Conservation (phyloP, 2,329 filamentous ascomycete species). For the Sodiomyces alkalinus region DNA sequence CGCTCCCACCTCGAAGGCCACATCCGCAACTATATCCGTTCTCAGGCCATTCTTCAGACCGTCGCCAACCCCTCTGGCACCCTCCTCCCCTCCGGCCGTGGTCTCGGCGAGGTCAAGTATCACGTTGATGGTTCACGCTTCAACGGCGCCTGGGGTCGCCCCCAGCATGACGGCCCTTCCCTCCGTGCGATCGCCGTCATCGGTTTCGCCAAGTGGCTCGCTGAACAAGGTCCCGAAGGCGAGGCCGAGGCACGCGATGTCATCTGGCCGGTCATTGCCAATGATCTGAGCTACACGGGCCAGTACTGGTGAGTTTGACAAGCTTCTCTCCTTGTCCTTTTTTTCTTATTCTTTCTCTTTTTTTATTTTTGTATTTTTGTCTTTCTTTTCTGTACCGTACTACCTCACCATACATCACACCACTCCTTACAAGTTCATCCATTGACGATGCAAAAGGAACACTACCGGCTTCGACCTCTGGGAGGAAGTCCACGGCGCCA, state of each 20-base stretch:
- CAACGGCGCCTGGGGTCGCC: constrained; percentile 39
- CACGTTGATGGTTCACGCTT: constrained; percentile 33
- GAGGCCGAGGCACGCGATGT: constrained; percentile 21
- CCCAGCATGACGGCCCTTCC: constrained; percentile 44
- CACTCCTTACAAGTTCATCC: neutral
- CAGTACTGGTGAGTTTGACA: constrained; percentile 25
- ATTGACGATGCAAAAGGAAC: constrained; percentile 19
- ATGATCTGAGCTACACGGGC: constrained; percentile 40
- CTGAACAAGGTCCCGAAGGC: constrained; percentile 23
- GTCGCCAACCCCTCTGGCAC: constrained; percentile 36
- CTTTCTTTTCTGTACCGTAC: too few species aligned
- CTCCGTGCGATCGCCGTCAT: constrained; percentile 42
- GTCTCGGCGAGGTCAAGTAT: constrained; percentile 41
- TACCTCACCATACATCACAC: too few species aligned
- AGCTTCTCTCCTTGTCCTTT: neutral
- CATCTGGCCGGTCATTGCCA: constrained; percentile 39
- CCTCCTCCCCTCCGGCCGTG: constrained; percentile 24
- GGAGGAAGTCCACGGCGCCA: constrained; percentile 42
- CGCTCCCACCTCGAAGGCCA: constrained; percentile 25
- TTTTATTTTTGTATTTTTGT: too few species aligned
- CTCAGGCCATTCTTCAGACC: constrained; percentile 35
- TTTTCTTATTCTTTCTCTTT: neutral
- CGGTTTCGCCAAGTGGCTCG: constrained; percentile 32
- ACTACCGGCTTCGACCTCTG: constrained; percentile 43
- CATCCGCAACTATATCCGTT: constrained; percentile 35